phyloP scores from a whole-genome alignment of 495 filamentous ascomycete species.

The Xylaria intraflava region DNA sequence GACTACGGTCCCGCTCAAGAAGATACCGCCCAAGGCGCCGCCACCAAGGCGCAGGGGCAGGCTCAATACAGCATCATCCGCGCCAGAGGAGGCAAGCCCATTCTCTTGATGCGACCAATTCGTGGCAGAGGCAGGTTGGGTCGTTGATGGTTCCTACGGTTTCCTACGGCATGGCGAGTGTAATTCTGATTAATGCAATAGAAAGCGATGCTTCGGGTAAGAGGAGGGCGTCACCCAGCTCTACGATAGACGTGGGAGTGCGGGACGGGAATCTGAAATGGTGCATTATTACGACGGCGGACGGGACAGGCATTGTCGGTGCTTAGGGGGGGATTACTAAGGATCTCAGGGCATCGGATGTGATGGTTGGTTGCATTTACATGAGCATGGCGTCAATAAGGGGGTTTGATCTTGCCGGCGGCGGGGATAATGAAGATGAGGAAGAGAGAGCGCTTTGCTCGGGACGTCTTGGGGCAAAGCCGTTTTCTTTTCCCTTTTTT shows the following conservation, averaged over 20 bases:
- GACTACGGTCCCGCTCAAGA: constrained; percentile 37
- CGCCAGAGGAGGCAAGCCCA: constrained; percentile 3
- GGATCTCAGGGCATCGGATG: background rate
- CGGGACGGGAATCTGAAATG: background rate
- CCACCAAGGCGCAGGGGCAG: constrained; percentile 44
- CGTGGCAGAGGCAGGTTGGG: background rate
- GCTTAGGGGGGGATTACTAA: background rate
- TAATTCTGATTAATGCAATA: background rate
- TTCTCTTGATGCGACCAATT: background rate
- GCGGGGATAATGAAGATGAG: background rate
- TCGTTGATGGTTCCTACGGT: constrained; percentile 2
- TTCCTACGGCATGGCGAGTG: background rate
- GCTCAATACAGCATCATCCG: constrained; percentile 22
- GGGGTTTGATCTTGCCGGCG: background rate
- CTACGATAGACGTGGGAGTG: background rate
- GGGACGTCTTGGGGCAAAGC: background rate
- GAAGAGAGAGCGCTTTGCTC: background rate
- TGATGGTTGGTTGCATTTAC: constrained; percentile 3
- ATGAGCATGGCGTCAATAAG: constrained; percentile 3
- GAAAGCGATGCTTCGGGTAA: background rate
- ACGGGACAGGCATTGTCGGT: background rate
- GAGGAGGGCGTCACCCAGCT: background rate
- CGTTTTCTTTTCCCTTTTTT: background rate
- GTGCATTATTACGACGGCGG: background rate
- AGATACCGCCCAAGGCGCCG: constrained; percentile 49